phyloP scores from a whole-genome alignment of 2,329 filamentous ascomycete species.

The Diplodia sapinea region DNA sequence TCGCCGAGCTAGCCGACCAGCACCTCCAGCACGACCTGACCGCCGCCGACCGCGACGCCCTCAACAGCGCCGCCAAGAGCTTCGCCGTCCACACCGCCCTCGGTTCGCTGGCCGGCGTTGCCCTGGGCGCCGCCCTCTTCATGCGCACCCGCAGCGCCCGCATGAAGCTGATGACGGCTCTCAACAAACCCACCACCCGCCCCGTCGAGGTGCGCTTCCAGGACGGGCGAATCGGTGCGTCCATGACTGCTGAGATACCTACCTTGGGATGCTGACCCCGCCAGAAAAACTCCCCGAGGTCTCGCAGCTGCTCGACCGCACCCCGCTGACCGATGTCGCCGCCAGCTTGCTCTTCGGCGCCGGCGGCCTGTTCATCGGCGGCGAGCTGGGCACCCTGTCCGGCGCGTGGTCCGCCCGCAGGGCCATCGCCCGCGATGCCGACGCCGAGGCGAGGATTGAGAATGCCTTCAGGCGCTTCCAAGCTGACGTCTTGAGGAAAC shows the following conservation, averaged over 20 bases:
- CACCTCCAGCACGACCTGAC: slow-evolving; percentile 64
- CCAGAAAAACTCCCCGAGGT: slow-evolving; percentile 67
- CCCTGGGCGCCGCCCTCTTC: slow-evolving; percentile 64
- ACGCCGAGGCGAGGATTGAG: slow-evolving; percentile 63
- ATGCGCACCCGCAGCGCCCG: slow-evolving; percentile 63
- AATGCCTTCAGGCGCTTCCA: slow-evolving; percentile 67
- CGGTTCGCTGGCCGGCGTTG: slow-evolving; percentile 66
- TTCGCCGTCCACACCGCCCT: slow-evolving; percentile 62
- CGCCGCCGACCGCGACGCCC: slow-evolving; percentile 63
- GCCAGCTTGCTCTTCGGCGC: slow-evolving; percentile 68
- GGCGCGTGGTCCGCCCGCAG: slow-evolving; percentile 62
- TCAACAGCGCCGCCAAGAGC: slow-evolving; percentile 62
- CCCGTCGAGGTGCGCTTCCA: slow-evolving; percentile 68
- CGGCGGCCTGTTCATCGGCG: slow-evolving; percentile 68
- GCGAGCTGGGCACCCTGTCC: slow-evolving; percentile 65
- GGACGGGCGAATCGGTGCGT: slow-evolving; percentile 62
- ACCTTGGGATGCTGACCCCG: background rate
- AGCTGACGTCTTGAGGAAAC: slow-evolving; percentile 66
- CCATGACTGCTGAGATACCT: background rate
- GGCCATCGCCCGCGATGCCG: slow-evolving; percentile 60
- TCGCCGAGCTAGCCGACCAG: slow-evolving; percentile 61
- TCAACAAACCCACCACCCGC: slow-evolving; percentile 63
- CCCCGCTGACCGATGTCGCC: slow-evolving; percentile 63
- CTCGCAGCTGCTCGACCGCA: slow-evolving; percentile 62
- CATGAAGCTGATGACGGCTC: slow-evolving; percentile 64